phyloP scores from a whole-genome alignment of 441 rosid genomes.

The Gossypium trilobum region DNA sequence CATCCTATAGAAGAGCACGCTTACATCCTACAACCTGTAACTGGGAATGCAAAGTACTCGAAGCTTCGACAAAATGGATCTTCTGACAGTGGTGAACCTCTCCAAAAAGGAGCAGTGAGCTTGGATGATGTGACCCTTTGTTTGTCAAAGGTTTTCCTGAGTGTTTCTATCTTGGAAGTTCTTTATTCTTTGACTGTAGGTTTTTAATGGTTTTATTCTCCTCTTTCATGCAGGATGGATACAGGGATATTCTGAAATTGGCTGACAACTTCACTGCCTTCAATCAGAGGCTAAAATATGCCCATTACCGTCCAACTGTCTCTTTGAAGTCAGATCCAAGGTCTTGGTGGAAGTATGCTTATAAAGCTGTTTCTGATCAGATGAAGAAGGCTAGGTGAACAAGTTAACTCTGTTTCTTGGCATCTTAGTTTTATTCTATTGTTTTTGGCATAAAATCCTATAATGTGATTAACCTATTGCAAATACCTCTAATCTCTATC shows the following conservation, averaged over 20 bases:
- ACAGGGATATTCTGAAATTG: slow-evolving; percentile 76
- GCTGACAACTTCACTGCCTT: slow-evolving; percentile 91
- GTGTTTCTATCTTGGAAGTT: slow-evolving; percentile 11
- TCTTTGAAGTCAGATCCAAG: slow-evolving; percentile 59
- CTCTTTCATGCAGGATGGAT: slow-evolving; percentile 61
- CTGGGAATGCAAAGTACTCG: slow-evolving; percentile 77
- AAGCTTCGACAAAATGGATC: slow-evolving; percentile 47
- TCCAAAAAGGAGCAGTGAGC: slow-evolving; percentile 76
- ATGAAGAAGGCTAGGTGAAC: slow-evolving; percentile 73
- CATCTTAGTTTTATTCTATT: background rate
- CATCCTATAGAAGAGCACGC: slow-evolving; percentile 47
- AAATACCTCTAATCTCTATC: background rate
- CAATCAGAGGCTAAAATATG: slow-evolving; percentile 77
- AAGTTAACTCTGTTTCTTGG: background rate
- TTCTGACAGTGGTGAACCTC: slow-evolving; percentile 41
- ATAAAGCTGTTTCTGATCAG: slow-evolving; percentile 76
- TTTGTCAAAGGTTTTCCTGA: slow-evolving; percentile 67
- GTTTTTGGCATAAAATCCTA: background rate
- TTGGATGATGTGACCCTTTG: slow-evolving; percentile 94
- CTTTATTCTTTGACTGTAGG: slow-evolving; percentile 15
- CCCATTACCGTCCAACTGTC: slow-evolving; percentile 82
- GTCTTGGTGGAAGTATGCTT: slow-evolving; percentile 97
- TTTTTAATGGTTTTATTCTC: slow-evolving; percentile 22
- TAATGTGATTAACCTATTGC: background rate
- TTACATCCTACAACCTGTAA: slow-evolving; percentile 86